Evolutionary conservation across 1,284 basidiomycete species (phyloP).

Genomic region (Gomphus bonarii): DNA sequence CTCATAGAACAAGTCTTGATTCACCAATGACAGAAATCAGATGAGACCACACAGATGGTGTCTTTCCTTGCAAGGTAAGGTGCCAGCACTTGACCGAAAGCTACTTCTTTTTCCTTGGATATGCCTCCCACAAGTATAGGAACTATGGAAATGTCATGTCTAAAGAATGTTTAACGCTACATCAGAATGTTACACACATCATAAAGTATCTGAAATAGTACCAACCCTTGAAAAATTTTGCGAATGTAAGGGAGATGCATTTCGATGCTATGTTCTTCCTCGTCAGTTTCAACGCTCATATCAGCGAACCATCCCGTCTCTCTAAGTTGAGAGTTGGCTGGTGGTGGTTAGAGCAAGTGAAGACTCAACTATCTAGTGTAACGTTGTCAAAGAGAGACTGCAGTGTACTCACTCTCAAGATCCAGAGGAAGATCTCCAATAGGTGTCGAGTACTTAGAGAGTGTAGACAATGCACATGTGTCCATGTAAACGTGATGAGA

Average conservation of each 20-base stretch:
- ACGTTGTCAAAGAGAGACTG: neutral
- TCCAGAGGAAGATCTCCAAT: slow-evolving; percentile 79
- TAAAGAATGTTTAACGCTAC: slow-evolving; percentile 21
- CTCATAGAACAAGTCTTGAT: slow-evolving; percentile 14
- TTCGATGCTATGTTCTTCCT: slow-evolving; percentile 95
- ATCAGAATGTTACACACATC: neutral
- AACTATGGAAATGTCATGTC: slow-evolving; percentile 69
- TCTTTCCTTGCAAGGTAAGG: slow-evolving; percentile 69
- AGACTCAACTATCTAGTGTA: neutral
- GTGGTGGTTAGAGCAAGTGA: slow-evolving; percentile 22
- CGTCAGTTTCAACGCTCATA: slow-evolving; percentile 66
- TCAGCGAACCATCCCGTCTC: slow-evolving; percentile 61
- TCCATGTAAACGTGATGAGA: slow-evolving; percentile 89
- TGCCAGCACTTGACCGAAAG: slow-evolving; percentile 65
- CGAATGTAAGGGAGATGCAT: slow-evolving; percentile 95
- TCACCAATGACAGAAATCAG: slow-evolving; percentile 98
- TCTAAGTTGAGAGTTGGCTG: slow-evolving; percentile 64
- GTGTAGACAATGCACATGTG: slow-evolving; percentile 78
- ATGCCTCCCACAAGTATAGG: slow-evolving; percentile 90
- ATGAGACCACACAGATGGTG: slow-evolving; percentile 87
- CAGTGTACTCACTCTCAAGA: slow-evolving; percentile 50
- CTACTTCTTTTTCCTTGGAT: slow-evolving; percentile 43
- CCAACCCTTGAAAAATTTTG: slow-evolving; percentile 75
- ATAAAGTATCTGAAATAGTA: slow-evolving; percentile 1
- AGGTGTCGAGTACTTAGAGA: slow-evolving; percentile 75